phyloP scores from a whole-genome alignment of 306 rosid species.

The Quercus bicolor region DNA sequence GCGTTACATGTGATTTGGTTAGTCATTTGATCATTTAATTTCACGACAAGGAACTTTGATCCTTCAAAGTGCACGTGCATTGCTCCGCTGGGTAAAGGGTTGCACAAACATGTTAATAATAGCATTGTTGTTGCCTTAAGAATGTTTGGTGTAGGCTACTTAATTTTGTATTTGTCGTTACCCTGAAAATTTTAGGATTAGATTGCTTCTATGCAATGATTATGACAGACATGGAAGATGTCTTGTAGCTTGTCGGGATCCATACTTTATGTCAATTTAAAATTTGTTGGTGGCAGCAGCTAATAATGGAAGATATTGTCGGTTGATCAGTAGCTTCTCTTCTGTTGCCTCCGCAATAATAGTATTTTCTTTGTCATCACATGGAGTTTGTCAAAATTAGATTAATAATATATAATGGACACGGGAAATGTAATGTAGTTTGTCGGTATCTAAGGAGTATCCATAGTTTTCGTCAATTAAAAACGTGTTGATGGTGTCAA shows the following conservation, averaged over 20 bases:
- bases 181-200: neutral
- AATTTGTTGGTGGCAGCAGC: neutral
- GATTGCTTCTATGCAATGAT: constrained; percentile 5
- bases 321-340: neutral
- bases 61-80: neutral
- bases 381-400: neutral
- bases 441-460: neutral
- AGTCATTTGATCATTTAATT: neutral
- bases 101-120: neutral
- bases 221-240: neutral
- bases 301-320: neutral
- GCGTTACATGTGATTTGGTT: neutral
- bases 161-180: constrained; percentile 1
- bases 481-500: neutral
- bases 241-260: neutral
- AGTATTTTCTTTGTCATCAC: neutral
- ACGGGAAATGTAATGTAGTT: neutral
- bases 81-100: neutral
- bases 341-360: neutral
- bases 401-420: neutral
- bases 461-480: neutral
- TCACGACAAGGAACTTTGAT: neutral
- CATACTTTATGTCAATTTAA: neutral
- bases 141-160: neutral
- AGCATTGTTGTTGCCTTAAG: neutral